Evolutionary conservation across 2,329 filamentous ascomycete genomes (phyloP), one percentile per base, ranked within the genome.

Genomic region (Colletotrichum cereale): DNA sequence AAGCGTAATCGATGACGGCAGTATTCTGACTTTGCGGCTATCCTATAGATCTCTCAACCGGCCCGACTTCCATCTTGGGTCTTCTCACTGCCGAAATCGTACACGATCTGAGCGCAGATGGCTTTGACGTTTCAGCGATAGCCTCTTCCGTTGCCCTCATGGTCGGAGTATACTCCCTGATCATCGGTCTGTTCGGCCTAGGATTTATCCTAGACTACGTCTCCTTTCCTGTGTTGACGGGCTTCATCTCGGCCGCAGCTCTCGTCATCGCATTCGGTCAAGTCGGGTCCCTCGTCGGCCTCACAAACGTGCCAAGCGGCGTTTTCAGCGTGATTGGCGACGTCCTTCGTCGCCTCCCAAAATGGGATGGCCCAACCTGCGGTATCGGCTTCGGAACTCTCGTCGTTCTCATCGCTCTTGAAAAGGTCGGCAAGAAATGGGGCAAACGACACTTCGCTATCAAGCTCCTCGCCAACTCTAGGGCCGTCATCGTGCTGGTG

Each of bases 181-280:
- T 85, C 16, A 81, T 92, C 2, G 90, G 90, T 0, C 82, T 91
- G 2, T 82, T 91, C 44, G 90, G 89, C 57, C 85, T 92, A 3
- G 90, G 90, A 0, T 92, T 91, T 76, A 82, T 92, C 6, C 84
- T 92, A n/a, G 89, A 92, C 72, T 92, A 91, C 74, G 88, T 92
- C 74, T 91, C 90, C 0, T 84, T 90, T 1, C 90, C 90, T 0
- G 88, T 92, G 2, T 84, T 92, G 1, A 89, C 85, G 3, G 90
- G 90, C 12, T 92, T 91, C 81, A 91, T 92, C 75, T 90, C 89
- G 0, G 89, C 90, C 3, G 89, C 90, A 1, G 90, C 89, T 31
- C 87, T 92, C 62, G 89, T 89, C 50, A 92, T 92, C 75, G 86
- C 88, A 24, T 86, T 91, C 62, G 89, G 88, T 8, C 90, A 92